Base-by-base conservation (phyloP, 2,329 filamentous ascomycete genomes). In the Dactylellina cionopaga region DNA sequence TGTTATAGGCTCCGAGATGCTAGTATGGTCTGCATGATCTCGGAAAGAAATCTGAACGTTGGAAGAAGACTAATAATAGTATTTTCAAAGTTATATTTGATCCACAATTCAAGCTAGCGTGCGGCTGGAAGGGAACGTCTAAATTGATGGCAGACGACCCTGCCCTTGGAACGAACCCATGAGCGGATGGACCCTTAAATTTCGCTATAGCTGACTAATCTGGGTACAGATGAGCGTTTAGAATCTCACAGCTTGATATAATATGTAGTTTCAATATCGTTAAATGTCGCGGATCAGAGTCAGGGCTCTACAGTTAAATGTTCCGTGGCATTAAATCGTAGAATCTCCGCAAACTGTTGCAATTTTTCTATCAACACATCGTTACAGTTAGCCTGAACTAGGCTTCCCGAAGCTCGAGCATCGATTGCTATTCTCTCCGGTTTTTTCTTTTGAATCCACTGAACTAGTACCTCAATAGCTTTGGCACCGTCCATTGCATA, bases 281-380 rank as follows among this genome's bases (percentile, higher is more conserved):
- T 51, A 49, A 51, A 62, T 62, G 13, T 47, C 27, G 31, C 22
- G 22, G 17, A 31, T 11, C 17, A 13, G n/a, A 9, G 22, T 44
- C 37, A 17, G 9, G 24, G 25, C 7, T 7, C 52, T 19, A 29
- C 15, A 41, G 19, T 11, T n/a, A 37, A 27, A 35, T 15, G 13
- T 35, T 46, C 7, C 11, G 17, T 3, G 1, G 25, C 44, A 52
- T 46, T 52, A 22, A 43, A 6, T 31, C 27, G 49, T 11, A 63
- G 43, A 17, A 64, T 51, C 31, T 33, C 37, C 15, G 56, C 41
- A 51, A 64, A 62, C 66, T 72, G 68, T 72, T 72, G 68, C 46
- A 72, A 72, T 72, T 72, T 72, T 15, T 15, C 68, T n/a, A 60
- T 43, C 68, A 72, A 72, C 68, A 72, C 68, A 72, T 54, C 46